Evolutionary conservation across 768 basidiomycete species (phyloP), one percentile per base, ranked within the genome.

Genomic region (Tylopilus felleus): DNA sequence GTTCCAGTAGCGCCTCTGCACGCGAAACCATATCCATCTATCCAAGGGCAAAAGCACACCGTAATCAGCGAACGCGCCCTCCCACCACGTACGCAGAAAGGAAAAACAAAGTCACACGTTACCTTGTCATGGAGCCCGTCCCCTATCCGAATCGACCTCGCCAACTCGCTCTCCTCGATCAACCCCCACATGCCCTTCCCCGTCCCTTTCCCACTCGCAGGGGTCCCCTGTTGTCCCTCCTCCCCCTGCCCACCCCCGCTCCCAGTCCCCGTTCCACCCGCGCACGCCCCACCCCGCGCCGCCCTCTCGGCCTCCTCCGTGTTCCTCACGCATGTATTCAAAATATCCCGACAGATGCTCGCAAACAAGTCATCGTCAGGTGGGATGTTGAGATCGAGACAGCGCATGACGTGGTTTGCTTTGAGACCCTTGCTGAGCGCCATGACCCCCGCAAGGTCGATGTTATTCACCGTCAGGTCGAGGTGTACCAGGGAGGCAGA

Each of bases 381-480:
- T 2, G 94, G 93, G 25, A 99, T 92, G 62, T 92, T 89, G 42
- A 98, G 67, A 72, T 99, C 97, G 51, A 99, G 75, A 65, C 97
- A 99, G 5, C 97, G 80, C 78, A 98, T 88, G 10, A 84, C 80
- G 50, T 82, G 79, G 65, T 98, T 98, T 10, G 79, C 81, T 66
- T 90, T 90, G 47, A 99, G 73, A 0, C 94, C 91, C 3, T 84
- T 86, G 51, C 83, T 87, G 22, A 99, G 81, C 0, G 97, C 97
- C 83, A 98, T 87, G 4, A 97, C 88, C 17, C 92, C 95, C 0
- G 95, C 94, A 33, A 93, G 77, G 64, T 93, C 93, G 29, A 98
- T 74, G 7, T 77, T 71, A 67, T 96, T 96, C 60, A 80, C 74
- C 0, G 93, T 97, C 27, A 97, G 73, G 70, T 98, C 97, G 50